Base-by-base conservation (phyloP, 805 yeast genomes). In the Cyberlindnera maclurae region DNA sequence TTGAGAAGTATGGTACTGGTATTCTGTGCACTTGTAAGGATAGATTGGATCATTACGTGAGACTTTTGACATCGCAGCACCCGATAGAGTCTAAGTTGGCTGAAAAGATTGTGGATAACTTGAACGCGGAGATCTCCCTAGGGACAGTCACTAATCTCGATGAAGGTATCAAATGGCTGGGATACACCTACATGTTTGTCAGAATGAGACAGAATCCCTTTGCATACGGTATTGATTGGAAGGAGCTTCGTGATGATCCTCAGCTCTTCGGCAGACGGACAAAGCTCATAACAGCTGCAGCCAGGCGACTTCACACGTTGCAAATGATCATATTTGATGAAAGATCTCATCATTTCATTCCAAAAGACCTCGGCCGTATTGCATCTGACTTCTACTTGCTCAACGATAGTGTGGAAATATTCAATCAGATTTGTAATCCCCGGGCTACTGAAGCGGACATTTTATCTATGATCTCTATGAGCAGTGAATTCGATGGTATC, bases 131-230 rank as follows among this genome's bases (percentile, higher is more conserved):
- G 58, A 87, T 94, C 16, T 82, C 97, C 0, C 61, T 93, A 15
- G 99, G 99, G 2, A 89, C 95, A 0, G 97, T 93, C 2, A 87
- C 97, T 1, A 89, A 82, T 52, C 78, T 93, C 10, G 95, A 85
- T 24, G 98, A 93, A 63, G 99, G 89, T 40, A 82, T 93, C 1
- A 86, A 81, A 46, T 93, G 99, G 99, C 67, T 93, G n/a, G 97
- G 98, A 4, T 93, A 94, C 52, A 93, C 98, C 0, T 93, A 93
- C 55, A 69, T 93, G 74, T 81, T 76, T 63, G 97, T 90, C 3
- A 68, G 99, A 41, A 93, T 93, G 98, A 77, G 82, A 42, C 84
- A 87, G 55, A 90, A 88, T 47, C 98, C 99, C 2, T 80, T 88
- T 55, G 81, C 83, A 0, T 93, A 93, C 55, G 98, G 95, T 20